These are phyloP conservation scores for Rhodofomes roseus DNA, from an alignment of 1,284 basidiomycete genomes.

Conservation along the genomic window DNA sequence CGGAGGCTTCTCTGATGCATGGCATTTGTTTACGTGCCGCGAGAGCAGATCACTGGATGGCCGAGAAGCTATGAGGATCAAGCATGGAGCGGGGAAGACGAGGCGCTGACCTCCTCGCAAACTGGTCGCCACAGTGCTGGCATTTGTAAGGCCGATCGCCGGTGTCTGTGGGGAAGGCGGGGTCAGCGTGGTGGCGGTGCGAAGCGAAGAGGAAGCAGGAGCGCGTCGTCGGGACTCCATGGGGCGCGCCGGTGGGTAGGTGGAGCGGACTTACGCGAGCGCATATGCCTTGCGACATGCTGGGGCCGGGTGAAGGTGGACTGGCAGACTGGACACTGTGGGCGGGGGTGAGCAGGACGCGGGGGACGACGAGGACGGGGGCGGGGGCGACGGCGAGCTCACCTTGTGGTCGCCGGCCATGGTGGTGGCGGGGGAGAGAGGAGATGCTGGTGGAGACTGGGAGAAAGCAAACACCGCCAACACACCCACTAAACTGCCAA, in stretches of 20 bases:
- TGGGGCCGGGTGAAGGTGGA: constrained; percentile 88
- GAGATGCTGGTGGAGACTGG: constrained; percentile 7
- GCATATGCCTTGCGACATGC: constrained; percentile 87
- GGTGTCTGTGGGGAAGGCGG: constrained; percentile 56
- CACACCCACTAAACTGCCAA: background rate
- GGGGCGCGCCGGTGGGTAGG: constrained; percentile 8
- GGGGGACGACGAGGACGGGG: constrained; percentile 7
- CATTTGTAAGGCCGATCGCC: constrained; percentile 91
- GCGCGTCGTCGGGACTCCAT: constrained; percentile 9
- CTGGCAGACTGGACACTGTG: constrained; percentile 71
- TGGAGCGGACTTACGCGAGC: constrained; percentile 64
- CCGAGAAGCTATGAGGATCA: constrained; percentile 1
- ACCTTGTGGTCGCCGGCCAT: constrained; percentile 40
- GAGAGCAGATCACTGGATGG: constrained; percentile 74
- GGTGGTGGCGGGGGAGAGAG: constrained; percentile 1
- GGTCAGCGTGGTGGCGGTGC: constrained; percentile 13
- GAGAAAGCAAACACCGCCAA: background rate
- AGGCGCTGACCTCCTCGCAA: constrained; percentile 70
- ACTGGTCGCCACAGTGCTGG: constrained; percentile 84
- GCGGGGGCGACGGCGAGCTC: constrained; percentile 8
- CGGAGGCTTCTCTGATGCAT: constrained; percentile 67
- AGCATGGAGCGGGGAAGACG: constrained; percentile 3
- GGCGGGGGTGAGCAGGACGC: constrained; percentile 8
- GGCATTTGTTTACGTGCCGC: constrained; percentile 87
- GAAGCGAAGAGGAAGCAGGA: constrained; percentile 1